Percentiles rank a stretch among this genome's conserved stretches.
Conservation (phyloP, 225 moss, liverwort and hornwort species). For the Sphagnum tenellum region DNA sequence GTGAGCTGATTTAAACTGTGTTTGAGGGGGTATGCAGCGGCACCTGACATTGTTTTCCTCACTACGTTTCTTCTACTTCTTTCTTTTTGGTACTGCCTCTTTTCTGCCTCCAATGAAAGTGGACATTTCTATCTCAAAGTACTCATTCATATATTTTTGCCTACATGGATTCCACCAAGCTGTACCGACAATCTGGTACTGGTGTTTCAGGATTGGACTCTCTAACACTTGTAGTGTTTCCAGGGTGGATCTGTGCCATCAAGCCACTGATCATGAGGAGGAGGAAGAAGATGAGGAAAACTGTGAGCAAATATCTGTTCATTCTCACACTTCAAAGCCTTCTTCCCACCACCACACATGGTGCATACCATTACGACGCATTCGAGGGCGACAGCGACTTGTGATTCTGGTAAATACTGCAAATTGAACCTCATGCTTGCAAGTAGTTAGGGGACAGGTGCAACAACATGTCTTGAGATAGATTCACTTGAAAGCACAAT, state of each 20-base stretch:
- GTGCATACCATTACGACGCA: constrained; percentile 33
- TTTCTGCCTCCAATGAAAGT: too few species aligned
- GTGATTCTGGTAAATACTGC: constrained; percentile 56
- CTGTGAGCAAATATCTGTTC: constrained; percentile 32
- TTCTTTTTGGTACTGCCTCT: constrained; percentile 64
- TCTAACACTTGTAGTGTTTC: neutral
- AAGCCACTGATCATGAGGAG: constrained; percentile 64
- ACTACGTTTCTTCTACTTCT: constrained; percentile 83
- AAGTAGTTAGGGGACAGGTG: too few species aligned
- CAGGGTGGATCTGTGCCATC: constrained; percentile 95
- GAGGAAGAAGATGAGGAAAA: constrained; percentile 83
- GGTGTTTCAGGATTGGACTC: neutral
- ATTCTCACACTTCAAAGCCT: constrained; percentile 16
- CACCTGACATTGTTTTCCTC: constrained; percentile 77
- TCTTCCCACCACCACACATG: constrained; percentile 34
- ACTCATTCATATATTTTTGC: too few species aligned
- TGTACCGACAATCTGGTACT: too few species aligned
- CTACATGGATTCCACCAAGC: too few species aligned
- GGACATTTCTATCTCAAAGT: too few species aligned
- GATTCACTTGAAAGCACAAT: too few species aligned
- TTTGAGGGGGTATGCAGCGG: constrained; percentile 40
- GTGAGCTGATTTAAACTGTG: too few species aligned
- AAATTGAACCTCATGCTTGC: too few species aligned
- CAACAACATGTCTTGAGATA: too few species aligned
- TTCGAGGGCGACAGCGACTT: constrained; percentile 46